Evolutionary conservation across 352 stramenopile genomes (phyloP).

Genomic region (Pythium sukuiense): DNA sequence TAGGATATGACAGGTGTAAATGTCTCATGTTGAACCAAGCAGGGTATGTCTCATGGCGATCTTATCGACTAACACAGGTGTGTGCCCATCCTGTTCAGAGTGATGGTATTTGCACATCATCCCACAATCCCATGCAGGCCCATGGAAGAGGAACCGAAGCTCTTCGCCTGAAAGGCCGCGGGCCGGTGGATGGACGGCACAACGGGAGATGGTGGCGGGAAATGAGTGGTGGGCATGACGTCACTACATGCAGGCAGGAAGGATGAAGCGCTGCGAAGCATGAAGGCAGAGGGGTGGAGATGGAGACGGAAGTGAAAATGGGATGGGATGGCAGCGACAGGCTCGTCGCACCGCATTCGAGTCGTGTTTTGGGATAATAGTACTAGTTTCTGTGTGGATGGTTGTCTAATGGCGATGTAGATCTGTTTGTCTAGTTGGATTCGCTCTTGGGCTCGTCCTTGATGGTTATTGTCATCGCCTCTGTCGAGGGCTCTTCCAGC

Average conservation of each 20-base stretch:
- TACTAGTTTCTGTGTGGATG: not conserved
- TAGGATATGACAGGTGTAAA: not conserved
- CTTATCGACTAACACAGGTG: not conserved
- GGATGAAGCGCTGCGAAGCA: no score
- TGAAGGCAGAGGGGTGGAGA: no score
- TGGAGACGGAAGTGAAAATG: no score
- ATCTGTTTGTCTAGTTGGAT: not conserved
- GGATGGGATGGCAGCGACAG: not conserved
- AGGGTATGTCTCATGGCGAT: conserved; percentile 3
- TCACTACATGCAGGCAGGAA: not conserved
- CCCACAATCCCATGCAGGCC: not conserved
- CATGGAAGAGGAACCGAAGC: not conserved
- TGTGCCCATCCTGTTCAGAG: not conserved
- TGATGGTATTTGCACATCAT: not conserved
- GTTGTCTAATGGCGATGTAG: not conserved
- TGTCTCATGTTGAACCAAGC: not conserved
- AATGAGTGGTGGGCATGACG: not conserved
- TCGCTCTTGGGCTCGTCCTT: conserved; percentile 13
- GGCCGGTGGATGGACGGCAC: not conserved
- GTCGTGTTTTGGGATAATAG: conserved; percentile 5
- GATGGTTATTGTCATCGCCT: conserved; percentile 1
- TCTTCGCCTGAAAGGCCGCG: conserved; percentile 2
- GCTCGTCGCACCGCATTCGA: not conserved
- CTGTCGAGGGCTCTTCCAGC: conserved; percentile 7
- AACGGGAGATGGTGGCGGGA: not conserved